Evolutionary conservation across 78 protist species (phyloP).

Genomic region (Creolimax fragrantissima): DNA sequence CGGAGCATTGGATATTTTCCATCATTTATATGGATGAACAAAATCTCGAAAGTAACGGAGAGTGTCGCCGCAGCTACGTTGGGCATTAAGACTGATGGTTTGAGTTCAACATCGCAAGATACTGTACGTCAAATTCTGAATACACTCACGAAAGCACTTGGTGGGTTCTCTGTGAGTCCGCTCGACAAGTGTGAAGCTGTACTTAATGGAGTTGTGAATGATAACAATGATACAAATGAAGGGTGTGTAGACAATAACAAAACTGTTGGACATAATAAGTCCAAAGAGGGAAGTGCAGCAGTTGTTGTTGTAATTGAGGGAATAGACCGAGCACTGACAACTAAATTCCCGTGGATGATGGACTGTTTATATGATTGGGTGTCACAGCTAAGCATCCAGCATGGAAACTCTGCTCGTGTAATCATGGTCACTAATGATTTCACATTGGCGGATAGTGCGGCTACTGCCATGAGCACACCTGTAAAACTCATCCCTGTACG

Average conservation of each 20-base stretch:
- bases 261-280: neutral
- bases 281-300: neutral
- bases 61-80: neutral
- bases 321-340: neutral
- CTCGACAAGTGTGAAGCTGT: neutral
- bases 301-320: neutral
- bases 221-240: neutral
- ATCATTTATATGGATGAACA: neutral
- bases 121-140: neutral
- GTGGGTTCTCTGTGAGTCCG: neutral
- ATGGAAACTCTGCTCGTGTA: neutral
- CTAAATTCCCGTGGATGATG: neutral
- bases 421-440: neutral
- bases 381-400: neutral
- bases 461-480: neutral
- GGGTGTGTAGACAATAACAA: neutral
- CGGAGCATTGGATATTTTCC: neutral
- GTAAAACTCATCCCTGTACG: neutral
- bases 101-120: neutral
- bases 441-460: neutral
- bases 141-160: neutral
- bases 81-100: neutral
- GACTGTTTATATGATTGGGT: neutral
- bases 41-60: neutral
- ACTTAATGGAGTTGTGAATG: neutral